Conservation (phyloP, 768 basidiomycete genomes). For the Lactarius sp. region DNA sequence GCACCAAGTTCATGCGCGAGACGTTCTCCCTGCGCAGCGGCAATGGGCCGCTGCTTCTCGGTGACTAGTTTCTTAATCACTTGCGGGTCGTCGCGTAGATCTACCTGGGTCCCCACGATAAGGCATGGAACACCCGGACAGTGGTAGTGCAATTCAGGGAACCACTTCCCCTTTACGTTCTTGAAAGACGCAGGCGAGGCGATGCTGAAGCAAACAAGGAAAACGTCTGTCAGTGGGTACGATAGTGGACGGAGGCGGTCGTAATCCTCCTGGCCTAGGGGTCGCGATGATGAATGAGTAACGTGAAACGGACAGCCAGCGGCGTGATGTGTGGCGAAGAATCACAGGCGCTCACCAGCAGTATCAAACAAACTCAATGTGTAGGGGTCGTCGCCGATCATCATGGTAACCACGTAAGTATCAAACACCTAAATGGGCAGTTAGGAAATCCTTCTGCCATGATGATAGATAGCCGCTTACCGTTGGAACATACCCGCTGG, state of each 20-base stretch:
- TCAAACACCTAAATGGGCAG: conserved; percentile 67
- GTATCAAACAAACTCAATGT: conserved; percentile 98
- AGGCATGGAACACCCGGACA: conserved; percentile 99
- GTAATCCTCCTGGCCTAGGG: conserved; percentile 96
- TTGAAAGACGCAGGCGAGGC: conserved; percentile 98
- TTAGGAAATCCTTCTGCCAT: conserved; percentile 23
- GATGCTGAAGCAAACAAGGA: conserved; percentile 99
- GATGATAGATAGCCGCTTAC: conserved; percentile 46
- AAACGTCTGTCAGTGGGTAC: conserved; percentile 99
- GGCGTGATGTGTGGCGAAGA: background rate
- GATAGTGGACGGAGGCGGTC: conserved; percentile 98
- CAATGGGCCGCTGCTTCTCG: conserved; percentile 95
- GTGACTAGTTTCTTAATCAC: conserved; percentile 87
- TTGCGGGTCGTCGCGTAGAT: conserved; percentile 88
- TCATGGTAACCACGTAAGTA: conserved; percentile 99
- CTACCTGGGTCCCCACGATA: conserved; percentile 97
- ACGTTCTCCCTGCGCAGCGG: conserved; percentile 82
- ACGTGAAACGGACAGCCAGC: conserved; percentile 3
- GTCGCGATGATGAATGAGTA: conserved; percentile 18
- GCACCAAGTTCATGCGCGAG: conserved; percentile 97
- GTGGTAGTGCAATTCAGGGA: conserved; percentile 99
- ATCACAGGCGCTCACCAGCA: conserved; percentile 63
- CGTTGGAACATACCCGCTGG: conserved; percentile 97
- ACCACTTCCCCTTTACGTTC: conserved; percentile 99
- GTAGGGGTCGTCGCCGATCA: conserved; percentile 99